Evolutionary conservation across 257 asterid species (phyloP), one percentile per base, ranked within the genome.

Genomic region (Handroanthus guayacan): DNA sequence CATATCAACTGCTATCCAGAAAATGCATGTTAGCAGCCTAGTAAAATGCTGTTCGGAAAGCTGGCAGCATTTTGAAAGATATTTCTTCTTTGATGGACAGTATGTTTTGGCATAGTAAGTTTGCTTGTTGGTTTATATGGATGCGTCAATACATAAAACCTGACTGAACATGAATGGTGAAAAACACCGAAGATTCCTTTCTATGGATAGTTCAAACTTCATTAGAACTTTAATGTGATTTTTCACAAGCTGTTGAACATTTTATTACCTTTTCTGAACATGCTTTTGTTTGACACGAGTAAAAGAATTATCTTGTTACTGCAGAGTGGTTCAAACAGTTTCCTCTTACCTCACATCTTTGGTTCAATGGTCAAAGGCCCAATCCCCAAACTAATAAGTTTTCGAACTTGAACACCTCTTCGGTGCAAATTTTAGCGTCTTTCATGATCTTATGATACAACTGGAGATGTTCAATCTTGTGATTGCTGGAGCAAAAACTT

Each of bases 81-180:
- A 45, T 2, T 58, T 37, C 55, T 47, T 64, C 57, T 47, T 50
- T 25, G 44, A 34, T 2, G 47, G 20, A n/a, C 50, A 5, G 34
- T 44, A 17, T 0, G 60, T 8, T 54, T 64, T 47, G 74, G 48
- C 37, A 52, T 62, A 12, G 37, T 25, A 5, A 36, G 38, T 60
- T 72, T 7, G 36, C 4, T 4, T 43, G 39, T 34, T 20, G 43
- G 31, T 72, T 45, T 9, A 20, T 37, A 14, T 52, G 9, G 12
- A 66, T 25, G 14, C 60, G 45, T 55, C 11, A 16, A 54, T 54
- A 51, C 47, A 25, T 54, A 17, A 14, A 20, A 41, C 36, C 55
- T 64, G 41, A 54, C 10, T 56, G 73, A 16, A 65, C 74, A 66
- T 9, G 36, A 14, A 4, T 12, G 34, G 72, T 67, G 34, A 55